Base-by-base conservation (phyloP, 495 filamentous ascomycete genomes). In the Usnea hakonensis region DNA sequence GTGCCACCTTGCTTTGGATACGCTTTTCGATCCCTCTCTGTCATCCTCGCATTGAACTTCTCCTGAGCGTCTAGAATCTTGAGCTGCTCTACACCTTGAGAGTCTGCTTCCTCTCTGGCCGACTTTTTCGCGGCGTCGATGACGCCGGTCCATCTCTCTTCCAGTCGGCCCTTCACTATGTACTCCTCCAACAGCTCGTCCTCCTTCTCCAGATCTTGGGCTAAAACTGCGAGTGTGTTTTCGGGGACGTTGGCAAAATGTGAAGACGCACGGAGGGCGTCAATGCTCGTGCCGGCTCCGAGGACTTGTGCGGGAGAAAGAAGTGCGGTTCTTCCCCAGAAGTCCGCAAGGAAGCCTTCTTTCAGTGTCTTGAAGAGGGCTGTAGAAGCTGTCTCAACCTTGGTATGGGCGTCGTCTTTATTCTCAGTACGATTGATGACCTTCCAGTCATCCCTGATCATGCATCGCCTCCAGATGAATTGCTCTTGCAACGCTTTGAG, bases 391-490 rank as follows among this genome's bases (percentile, higher is more conserved):
- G 86, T 69, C 10, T 73, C 65, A 23, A 73, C 69, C 19, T 76
- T 67, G 19, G 82, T 70, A 55, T 81, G 72, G 17, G 67, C 64
- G 58, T 84, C 83, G 30, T 75, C 73, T 64, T 83, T 80, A 50
- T 78, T 65, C 55, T 77, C 75, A n/a, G 80, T 81, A 57, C 77
- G 73, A 65, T 83, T 84, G 65, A 87, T 75, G 32, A 67, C 72
- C 53, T 78, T 78, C 88, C 90, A 96, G 69, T 95, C 83, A 68
- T 95, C 90, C 52, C 82, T 81, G 57, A 91, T 80, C 64, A 86
- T 84, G 67, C 88, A 89, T 41, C 91, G 84, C 65, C 91, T 84
- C 91, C 91, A 96, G 59, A 95, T 87, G 33, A 93, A 78, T 40
- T 83, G 85, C 65, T 87, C 82, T 46, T 85, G 74, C 54, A 79